These are phyloP conservation scores for Limnanthes douglasii DNA, from an alignment of 345 rosid genomes.

Conservation along the genomic window DNA sequence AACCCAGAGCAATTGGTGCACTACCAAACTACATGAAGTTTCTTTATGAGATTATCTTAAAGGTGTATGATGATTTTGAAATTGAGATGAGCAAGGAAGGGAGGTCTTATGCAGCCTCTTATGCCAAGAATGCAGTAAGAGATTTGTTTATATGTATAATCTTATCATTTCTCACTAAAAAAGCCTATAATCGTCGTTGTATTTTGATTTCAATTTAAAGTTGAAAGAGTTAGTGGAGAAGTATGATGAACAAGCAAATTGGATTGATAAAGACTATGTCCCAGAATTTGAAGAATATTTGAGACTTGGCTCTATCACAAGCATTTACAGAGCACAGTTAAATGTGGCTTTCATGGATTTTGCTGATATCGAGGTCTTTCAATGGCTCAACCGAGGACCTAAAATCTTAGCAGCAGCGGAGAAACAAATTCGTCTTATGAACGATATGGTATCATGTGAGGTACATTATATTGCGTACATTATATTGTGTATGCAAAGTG, in stretches of 20 bases:
- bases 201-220: not conserved
- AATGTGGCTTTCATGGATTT: slow-evolving; percentile 5
- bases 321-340: not conserved
- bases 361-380: slow-evolving; percentile 6
- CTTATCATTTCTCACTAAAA: not conserved
- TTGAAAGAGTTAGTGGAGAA: slow-evolving; percentile 1
- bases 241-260: slow-evolving; percentile 11
- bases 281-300: slow-evolving; percentile 13
- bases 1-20: not conserved
- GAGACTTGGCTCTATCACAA: not conserved
- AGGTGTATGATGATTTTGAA: not conserved
- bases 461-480: slow-evolving; percentile 1
- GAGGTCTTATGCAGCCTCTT: not conserved
- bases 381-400: slow-evolving; percentile 10
- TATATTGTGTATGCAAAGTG: no score
- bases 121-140: slow-evolving; percentile 9
- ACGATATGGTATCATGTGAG: slow-evolving; percentile 8
- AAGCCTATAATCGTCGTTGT: no score
- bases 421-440: not conserved
- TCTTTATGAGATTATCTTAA: slow-evolving; percentile 1
- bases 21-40: slow-evolving; percentile 6
- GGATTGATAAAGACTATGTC: slow-evolving; percentile 6
- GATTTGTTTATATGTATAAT: no score
- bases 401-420: slow-evolving; percentile 10
- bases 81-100: slow-evolving; percentile 1